Base-by-base conservation (phyloP, 2,329 filamentous ascomycete species). In the Pyrenophora graminea region DNA sequence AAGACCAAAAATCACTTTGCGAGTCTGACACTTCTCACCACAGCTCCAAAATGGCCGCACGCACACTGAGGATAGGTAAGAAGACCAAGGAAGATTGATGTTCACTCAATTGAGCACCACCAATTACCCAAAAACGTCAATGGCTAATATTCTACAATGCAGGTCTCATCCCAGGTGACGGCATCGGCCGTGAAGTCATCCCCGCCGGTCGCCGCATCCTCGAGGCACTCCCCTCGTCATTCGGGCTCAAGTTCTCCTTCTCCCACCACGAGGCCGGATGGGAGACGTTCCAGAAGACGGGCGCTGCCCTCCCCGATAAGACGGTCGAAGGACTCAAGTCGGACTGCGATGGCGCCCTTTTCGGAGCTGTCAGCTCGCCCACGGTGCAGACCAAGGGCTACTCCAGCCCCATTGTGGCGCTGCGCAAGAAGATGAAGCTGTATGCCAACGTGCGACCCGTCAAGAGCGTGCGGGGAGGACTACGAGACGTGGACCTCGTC, bases 381-480 rank as follows among this genome's bases (percentile, higher is more conserved):
- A 89, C 89, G 43, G 90, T 85, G 53, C 87, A 91, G 65, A 93
- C 96, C 61, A 88, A 91, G 75, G 94, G 94, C 72, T 99, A 99
- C 82, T 96, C 91, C 48, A 95, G 89, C 33, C 94, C 94, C 59
- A 97, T 97, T 68, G 94, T 99, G 58, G 94, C 92, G 40, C 87
- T 99, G 62, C 91, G 94, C 80, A 99, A 97, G 82, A 86, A 86
- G 69, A 86, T 99, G 63, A 87, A 94, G 74, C 86, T 99, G 51
- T 99, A 96, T 77, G 94, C 94, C 79, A 99, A 99, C 74, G 92
- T 99, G 43, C 89, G 94, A 32, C 93, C 93, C 46, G 94, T 97
- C 74, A 97, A 97, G 81, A 89, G 88, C 39, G 85, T 90, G 58
- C 70, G 80, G 56, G 88, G 85, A 30, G 82, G 84, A 47, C 73